A percentile compares a stretch with the other conserved stretches of the same genome.
These are phyloP conservation scores for Termitomyces sp. DNA, from an alignment of 768 basidiomycete species.

Conservation along the genomic window DNA sequence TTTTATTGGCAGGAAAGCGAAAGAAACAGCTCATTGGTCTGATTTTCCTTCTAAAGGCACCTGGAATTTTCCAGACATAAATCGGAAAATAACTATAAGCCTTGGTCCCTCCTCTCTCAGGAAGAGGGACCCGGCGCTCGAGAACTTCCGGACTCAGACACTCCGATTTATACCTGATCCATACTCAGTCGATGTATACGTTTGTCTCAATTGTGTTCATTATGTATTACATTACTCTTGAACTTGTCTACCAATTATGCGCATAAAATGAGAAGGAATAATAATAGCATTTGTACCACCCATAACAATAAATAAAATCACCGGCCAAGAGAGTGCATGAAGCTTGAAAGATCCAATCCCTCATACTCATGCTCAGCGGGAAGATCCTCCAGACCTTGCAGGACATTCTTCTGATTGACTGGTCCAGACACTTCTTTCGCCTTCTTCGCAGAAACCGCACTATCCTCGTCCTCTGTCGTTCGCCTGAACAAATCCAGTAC, in stretches of 20 bases:
- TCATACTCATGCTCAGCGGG: constrained; percentile 93
- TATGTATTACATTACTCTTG: background rate
- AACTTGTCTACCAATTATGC: background rate
- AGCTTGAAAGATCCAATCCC: constrained; percentile 77
- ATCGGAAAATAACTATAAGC: no score
- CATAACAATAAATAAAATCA: constrained; percentile 16
- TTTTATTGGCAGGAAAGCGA: no score
- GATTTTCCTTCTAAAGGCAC: no score
- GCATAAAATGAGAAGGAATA: background rate
- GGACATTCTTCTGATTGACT: constrained; percentile 72
- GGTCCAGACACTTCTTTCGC: constrained; percentile 50
- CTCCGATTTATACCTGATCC: no score
- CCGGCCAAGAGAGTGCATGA: constrained; percentile 79
- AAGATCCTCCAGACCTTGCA: constrained; percentile 88
- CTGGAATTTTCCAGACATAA: no score
- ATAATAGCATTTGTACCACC: background rate
- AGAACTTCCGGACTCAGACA: no score
- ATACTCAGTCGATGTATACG: no score
- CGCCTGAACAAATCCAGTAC: constrained; percentile 90
- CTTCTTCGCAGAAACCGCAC: constrained; percentile 44
- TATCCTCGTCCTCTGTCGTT: constrained; percentile 74
- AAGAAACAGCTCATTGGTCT: no score
- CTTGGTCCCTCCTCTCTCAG: no score
- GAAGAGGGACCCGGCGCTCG: no score
- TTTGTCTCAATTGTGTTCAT: background rate